Evolutionary conservation across 106 monocot species (phyloP).

Genomic region (Posidonia australis): DNA sequence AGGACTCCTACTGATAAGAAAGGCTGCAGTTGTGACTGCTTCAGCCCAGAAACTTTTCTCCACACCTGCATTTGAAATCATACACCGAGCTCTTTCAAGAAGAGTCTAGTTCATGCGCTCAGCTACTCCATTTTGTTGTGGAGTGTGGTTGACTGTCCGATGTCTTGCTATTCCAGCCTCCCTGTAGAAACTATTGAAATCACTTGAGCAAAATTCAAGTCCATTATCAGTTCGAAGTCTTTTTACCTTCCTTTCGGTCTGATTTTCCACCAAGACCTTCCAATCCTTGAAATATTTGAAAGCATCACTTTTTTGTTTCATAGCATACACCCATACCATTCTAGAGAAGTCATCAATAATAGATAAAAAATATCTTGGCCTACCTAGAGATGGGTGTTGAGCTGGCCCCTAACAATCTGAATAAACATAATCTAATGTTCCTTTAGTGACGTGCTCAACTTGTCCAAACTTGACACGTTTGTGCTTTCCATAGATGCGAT

Average conservation of each 20-base stretch:
- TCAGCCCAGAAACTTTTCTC: neutral
- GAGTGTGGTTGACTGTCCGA: neutral
- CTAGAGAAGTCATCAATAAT: slow-evolving; percentile 5
- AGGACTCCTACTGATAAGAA: neutral
- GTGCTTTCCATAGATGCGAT: neutral
- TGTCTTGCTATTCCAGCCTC: neutral
- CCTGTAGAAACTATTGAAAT: neutral
- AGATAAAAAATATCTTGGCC: slow-evolving; percentile 4
- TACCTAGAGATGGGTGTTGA: slow-evolving; percentile 3
- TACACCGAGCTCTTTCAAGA: neutral
- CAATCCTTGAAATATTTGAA: neutral
- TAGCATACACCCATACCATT: neutral
- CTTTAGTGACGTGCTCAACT: neutral
- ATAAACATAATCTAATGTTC: slow-evolving; percentile 1
- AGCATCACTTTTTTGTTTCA: neutral
- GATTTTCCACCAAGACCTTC: slow-evolving; percentile 1
- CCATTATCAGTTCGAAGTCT: neutral
- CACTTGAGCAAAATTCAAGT: neutral
- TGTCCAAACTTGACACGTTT: neutral
- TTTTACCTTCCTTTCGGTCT: neutral
- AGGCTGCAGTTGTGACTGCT: neutral
- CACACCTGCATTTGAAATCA: neutral
- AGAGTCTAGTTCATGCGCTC: no score
- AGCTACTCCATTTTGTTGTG: neutral
- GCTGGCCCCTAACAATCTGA: slow-evolving; percentile 10